These are phyloP conservation scores for Boletus sensibilis DNA, from an alignment of 768 basidiomycete genomes.

Conservation along the genomic window DNA sequence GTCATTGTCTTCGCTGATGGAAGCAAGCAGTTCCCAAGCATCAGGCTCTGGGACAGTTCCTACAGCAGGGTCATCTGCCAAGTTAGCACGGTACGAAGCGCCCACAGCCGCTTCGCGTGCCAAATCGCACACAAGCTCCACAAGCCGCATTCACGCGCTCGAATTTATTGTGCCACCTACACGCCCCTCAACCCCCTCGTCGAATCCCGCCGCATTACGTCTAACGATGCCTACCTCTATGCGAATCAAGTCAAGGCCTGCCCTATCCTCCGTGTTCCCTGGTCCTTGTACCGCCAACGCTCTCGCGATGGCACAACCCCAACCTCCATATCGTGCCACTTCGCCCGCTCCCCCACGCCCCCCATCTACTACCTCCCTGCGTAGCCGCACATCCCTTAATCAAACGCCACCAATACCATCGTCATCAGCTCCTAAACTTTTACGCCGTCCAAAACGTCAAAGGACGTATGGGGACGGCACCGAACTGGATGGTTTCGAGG, in stretches of 20 bases:
- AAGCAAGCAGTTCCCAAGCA: constrained; percentile 54
- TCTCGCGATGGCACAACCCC: constrained; percentile 23
- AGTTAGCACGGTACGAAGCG: constrained; percentile 61
- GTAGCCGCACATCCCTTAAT: constrained; percentile 32
- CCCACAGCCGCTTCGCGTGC: constrained; percentile 83
- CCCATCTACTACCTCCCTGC: constrained; percentile 52
- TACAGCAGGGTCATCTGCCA: constrained; percentile 36
- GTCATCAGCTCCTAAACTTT: constrained; percentile 56
- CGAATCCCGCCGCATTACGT: constrained; percentile 72
- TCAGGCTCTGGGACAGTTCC: constrained; percentile 48
- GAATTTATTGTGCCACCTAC: constrained; percentile 75
- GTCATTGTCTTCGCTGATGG: constrained; percentile 73
- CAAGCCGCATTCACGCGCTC: constrained; percentile 53
- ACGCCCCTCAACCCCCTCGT: constrained; percentile 76
- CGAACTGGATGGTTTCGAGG: constrained; percentile 85
- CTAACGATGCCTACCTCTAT: constrained; percentile 87
- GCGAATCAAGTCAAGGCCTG: constrained; percentile 69
- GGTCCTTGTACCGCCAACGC: constrained; percentile 37
- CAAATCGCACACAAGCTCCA: constrained; percentile 64
- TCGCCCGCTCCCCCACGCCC: constrained; percentile 63
- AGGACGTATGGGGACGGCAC: constrained; percentile 84
- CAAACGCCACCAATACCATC: constrained; percentile 38
- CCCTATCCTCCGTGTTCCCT: constrained; percentile 76
- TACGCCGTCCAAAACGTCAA: constrained; percentile 75
- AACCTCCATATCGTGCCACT: constrained; percentile 45